Conservation (phyloP, 805 yeast species). For the Candida montana region DNA sequence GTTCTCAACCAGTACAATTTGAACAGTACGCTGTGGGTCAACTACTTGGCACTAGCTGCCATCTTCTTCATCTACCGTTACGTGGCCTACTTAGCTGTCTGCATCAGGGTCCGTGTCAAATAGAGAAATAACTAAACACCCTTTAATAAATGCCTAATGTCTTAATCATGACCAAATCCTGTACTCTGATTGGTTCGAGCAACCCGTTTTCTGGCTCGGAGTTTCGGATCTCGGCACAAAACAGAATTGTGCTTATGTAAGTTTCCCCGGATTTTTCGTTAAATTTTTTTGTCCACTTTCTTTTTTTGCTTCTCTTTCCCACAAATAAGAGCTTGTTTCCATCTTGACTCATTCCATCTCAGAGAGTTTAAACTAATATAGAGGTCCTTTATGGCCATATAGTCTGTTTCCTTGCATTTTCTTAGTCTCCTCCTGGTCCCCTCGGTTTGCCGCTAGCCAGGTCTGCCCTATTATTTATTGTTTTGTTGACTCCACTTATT, state of each 20-base stretch:
- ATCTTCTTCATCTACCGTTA: constrained; percentile 15
- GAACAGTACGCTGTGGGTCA: constrained; percentile 13
- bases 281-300: constrained; percentile 1
- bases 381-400: background rate
- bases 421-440: too few relatives aligned
- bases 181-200: background rate
- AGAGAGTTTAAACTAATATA: too few relatives aligned
- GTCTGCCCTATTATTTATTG: background rate
- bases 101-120: constrained; percentile 4
- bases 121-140: background rate
- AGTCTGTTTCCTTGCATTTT: too few relatives aligned
- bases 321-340: background rate
- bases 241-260: background rate
- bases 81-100: constrained; percentile 9
- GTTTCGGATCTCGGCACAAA: background rate
- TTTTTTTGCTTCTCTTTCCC: background rate
- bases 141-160: too few relatives aligned
- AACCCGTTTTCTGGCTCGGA: background rate
- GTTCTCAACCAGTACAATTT: constrained; percentile 51
- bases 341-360: too few relatives aligned
- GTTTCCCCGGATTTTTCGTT: constrained; percentile 4
- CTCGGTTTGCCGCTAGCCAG: too few relatives aligned
- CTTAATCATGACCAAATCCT: background rate
- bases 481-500: background rate
- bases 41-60: constrained; percentile 14